Base-by-base conservation (phyloP, 2,329 filamentous ascomycete genomes). In the Cordyceps sp. region DNA sequence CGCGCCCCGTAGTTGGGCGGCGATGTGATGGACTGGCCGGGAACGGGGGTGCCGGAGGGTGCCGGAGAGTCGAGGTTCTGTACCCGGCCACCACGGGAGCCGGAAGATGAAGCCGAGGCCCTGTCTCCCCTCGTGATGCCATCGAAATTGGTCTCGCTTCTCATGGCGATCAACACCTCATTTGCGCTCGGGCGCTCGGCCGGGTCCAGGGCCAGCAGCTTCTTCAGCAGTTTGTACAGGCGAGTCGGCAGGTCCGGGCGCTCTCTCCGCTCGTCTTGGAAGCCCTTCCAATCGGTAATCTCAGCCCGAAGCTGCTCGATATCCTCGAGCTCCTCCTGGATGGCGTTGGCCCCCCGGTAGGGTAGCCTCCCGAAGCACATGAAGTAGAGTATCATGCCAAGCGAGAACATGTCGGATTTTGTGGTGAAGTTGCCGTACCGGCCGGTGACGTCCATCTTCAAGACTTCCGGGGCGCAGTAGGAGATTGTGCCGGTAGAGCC, bases 341-440 rank as follows among this genome's bases (percentile, higher is more conserved):
- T 65, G 4, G 78, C 67, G 48, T 96, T 88, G 32, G 86, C 83
- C 43, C 78, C 81, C 17, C 59, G 64, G 48, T 96, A 98, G 0
- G 90, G 90, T 10, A 98, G 65, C 29, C 78, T 69, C 2, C 79
- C 83, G 49, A 98, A 98, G 51, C 90, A 98, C 66, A 98, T 79
- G 48, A 98, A 98, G 53, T 96, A 93, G 4, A 98, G 66, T 34
- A 96, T 96, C 88, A 98, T 94, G 30, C 90, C 90, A 0, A 98
- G 62, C 1, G 86, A 94, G 54, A 98, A 98, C n/a, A 98, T 80
- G 47, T 98, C 90, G 0, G 86, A 94, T 49, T 96, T 98, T 18
- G 83, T 86, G 0, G 85, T 93, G 46, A 98, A 98, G 48, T 96
- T 93, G 7, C 81, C 85, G 44, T 82, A 88, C 1, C 68, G 68